Conservation (phyloP, 1,284 basidiomycete genomes). For the Cryptococcus floricola region DNA sequence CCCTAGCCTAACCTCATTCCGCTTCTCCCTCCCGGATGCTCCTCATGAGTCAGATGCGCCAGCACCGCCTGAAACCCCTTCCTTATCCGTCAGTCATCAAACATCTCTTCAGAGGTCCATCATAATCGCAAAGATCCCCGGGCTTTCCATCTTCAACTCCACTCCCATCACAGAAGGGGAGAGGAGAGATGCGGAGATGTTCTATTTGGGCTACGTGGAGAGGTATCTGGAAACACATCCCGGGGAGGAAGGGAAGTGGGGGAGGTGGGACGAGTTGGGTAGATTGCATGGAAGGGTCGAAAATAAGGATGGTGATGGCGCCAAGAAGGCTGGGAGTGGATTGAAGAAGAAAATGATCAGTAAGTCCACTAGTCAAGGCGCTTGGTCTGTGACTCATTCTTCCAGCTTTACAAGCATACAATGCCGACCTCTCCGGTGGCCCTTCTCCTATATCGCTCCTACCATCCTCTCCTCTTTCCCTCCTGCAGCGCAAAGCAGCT, state of each 20-base stretch:
- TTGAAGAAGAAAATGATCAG: slow-evolving; percentile 37
- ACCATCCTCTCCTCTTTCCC: slow-evolving; percentile 17
- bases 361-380: slow-evolving; percentile 19
- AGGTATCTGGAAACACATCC: slow-evolving; percentile 13
- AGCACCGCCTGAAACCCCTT: slow-evolving; percentile 2
- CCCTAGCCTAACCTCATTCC: slow-evolving; percentile 9
- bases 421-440: neutral
- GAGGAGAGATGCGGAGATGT: slow-evolving; percentile 78
- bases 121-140: slow-evolving; percentile 66
- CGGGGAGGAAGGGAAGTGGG: slow-evolving; percentile 17
- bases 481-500: slow-evolving; percentile 22
- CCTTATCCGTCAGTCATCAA: neutral
- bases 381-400: neutral
- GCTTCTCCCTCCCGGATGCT: slow-evolving; percentile 9
- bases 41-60: slow-evolving; percentile 11
- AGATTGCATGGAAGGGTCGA: slow-evolving; percentile 15
- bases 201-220: slow-evolving; percentile 66
- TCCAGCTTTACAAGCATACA: slow-evolving; percentile 4
- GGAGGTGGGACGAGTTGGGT: slow-evolving; percentile 27
- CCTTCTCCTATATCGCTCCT: slow-evolving; percentile 17
- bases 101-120: slow-evolving; percentile 53
- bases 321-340: slow-evolving; percentile 1
- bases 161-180: slow-evolving; percentile 64
- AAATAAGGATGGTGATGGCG: neutral
- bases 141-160: slow-evolving; percentile 64